These are phyloP conservation scores for Akanthomyces dipterigenus DNA, from an alignment of 2,329 filamentous ascomycete species.

Conservation along the genomic window DNA sequence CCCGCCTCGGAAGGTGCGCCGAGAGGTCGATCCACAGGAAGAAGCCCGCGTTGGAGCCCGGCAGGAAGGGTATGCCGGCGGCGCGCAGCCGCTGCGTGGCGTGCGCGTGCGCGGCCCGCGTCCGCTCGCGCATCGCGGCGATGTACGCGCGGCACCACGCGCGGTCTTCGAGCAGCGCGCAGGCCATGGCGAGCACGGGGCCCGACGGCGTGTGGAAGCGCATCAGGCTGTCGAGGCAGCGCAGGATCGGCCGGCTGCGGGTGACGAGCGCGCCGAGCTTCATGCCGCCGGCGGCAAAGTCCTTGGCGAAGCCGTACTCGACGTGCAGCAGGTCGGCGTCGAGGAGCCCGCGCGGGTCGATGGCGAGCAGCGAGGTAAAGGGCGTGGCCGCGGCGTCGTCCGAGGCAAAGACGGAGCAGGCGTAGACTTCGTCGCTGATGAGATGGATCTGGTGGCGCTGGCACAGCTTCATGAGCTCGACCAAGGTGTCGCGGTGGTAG, in stretches of 20 bases:
- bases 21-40: constrained; percentile 50
- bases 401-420: constrained; percentile 40
- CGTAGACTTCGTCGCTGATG: constrained; percentile 54
- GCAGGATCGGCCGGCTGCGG: constrained; percentile 24
- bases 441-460: constrained; percentile 43
- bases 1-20: constrained; percentile 34
- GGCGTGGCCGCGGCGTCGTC: constrained; percentile 21
- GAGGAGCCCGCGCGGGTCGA: constrained; percentile 36
- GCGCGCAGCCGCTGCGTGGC: constrained; percentile 30
- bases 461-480: constrained; percentile 42
- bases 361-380: constrained; percentile 44
- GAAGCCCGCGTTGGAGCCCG: constrained; percentile 47
- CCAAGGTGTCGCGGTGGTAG: constrained; percentile 36
- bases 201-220: constrained; percentile 43
- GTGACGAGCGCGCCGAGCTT: constrained; percentile 43
- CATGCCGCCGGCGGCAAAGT: constrained; percentile 48
- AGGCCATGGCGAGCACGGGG: constrained; percentile 33
- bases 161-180: constrained; percentile 39
- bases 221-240: constrained; percentile 31
- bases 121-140: constrained; percentile 27
- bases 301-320: constrained; percentile 38
- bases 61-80: constrained; percentile 37
- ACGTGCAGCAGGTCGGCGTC: constrained; percentile 43
- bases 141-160: constrained; percentile 40
- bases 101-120: constrained; percentile 34